Conservation (phyloP, 176 grass and related monocot genomes). For the Oropetium thomaeum region DNA sequence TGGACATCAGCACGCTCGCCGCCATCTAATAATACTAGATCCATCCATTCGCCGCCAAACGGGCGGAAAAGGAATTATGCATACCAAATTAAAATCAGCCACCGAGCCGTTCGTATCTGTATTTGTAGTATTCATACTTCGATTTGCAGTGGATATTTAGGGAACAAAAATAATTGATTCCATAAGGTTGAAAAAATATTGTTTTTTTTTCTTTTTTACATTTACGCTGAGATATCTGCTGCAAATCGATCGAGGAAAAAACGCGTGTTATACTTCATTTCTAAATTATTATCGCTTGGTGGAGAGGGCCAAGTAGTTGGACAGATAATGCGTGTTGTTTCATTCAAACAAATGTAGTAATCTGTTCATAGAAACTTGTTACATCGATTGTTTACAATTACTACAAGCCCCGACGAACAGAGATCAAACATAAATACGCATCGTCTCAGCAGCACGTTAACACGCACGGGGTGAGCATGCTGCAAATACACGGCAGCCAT, state of each 20-base stretch:
- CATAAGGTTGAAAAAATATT: background rate
- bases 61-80: background rate
- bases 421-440: slow-evolving; percentile 20
- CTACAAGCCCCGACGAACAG: slow-evolving; percentile 4
- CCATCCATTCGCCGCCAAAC: background rate
- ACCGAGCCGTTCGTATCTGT: background rate
- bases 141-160: slow-evolving; percentile 2
- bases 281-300: too few species aligned
- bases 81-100: too few species aligned
- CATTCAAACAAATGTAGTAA: background rate
- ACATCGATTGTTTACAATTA: slow-evolving; percentile 2
- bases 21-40: slow-evolving; percentile 41
- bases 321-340: background rate
- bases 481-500: background rate
- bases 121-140: background rate
- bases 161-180: slow-evolving; percentile 18
- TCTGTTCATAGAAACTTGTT: background rate
- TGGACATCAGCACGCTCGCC: slow-evolving; percentile 74
- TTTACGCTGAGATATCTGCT: too few species aligned
- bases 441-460: background rate
- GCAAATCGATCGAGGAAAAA: too few species aligned
- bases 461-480: background rate
- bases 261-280: too few species aligned
- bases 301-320: background rate
- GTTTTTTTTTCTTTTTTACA: background rate